These are phyloP conservation scores for Durusdinium trenchii DNA, from an alignment of 73 alveolate species.

Conservation along the genomic window DNA sequence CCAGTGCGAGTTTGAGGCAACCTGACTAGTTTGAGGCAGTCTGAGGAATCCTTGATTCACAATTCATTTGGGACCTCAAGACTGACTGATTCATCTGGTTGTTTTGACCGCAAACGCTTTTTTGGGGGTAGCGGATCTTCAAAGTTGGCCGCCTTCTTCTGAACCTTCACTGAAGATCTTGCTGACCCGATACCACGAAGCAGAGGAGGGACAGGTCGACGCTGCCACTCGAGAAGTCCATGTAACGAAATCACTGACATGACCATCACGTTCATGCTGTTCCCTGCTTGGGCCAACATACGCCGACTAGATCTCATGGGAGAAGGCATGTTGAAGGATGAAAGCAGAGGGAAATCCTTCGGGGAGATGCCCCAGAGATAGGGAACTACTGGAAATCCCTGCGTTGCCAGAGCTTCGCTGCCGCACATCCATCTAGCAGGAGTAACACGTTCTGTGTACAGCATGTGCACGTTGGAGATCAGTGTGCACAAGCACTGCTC, in stretches of 20 bases:
- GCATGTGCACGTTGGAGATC: background rate
- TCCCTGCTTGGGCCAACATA: background rate
- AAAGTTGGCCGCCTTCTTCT: background rate
- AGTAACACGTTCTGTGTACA: background rate
- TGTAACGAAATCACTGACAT: background rate
- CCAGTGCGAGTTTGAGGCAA: too few relatives aligned
- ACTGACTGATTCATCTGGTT: background rate
- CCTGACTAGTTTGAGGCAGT: too few relatives aligned
- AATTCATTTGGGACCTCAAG: too few relatives aligned
- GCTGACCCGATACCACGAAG: background rate
- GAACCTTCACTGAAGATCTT: background rate
- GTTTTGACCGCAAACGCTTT: background rate
- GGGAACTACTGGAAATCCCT: constrained; percentile 12
- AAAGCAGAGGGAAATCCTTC: background rate
- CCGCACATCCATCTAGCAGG: constrained; percentile 25
- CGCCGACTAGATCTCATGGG: background rate
- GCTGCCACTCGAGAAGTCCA: background rate
- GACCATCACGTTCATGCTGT: constrained; percentile 10
- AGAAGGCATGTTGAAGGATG: background rate
- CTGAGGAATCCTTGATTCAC: too few relatives aligned
- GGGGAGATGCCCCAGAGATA: background rate
- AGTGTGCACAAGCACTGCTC: background rate
- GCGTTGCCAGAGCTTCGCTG: background rate
- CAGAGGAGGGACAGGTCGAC: background rate
- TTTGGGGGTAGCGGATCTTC: background rate